Evolutionary conservation across 306 rosid species (phyloP).

Genomic region (Castanospermum australe): DNA sequence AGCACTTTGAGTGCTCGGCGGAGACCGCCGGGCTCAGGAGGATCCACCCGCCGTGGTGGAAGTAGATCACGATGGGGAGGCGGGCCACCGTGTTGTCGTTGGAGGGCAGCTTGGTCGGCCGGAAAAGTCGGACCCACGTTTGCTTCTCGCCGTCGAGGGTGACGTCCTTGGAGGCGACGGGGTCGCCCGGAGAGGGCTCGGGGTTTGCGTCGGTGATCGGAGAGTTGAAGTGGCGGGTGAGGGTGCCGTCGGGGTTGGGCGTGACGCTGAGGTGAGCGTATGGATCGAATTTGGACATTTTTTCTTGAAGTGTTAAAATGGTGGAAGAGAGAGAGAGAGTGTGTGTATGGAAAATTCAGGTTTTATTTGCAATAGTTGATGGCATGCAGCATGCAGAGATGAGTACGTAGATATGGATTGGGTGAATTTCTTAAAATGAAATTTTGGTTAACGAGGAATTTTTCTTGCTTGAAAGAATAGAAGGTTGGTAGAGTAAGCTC

Average conservation of each 20-base stretch:
- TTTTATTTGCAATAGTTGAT: background rate
- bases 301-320: background rate
- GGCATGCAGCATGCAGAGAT: background rate
- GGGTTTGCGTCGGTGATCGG: slow-evolving; percentile 29
- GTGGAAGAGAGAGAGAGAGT: background rate
- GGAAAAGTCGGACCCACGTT: slow-evolving; percentile 46
- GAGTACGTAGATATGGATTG: background rate
- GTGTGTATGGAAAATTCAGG: background rate
- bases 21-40: background rate
- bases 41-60: slow-evolving; percentile 60
- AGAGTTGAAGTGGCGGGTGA: slow-evolving; percentile 25
- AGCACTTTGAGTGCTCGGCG: slow-evolving; percentile 16
- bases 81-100: slow-evolving; percentile 54
- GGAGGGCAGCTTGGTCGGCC: slow-evolving; percentile 63
- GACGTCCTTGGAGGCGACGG: slow-evolving; percentile 46
- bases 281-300: slow-evolving; percentile 60
- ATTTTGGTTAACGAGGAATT: background rate
- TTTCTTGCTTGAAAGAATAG: background rate
- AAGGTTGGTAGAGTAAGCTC: background rate
- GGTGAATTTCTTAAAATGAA: slow-evolving; percentile 4
- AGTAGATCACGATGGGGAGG: slow-evolving; percentile 50
- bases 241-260: slow-evolving; percentile 47
- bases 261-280: slow-evolving; percentile 32
- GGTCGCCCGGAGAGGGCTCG: slow-evolving; percentile 13
- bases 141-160: slow-evolving; percentile 27